Percentiles rank a stretch among this genome's conserved stretches.
These are phyloP conservation scores for Diplotaxis tenuifolia DNA, from an alignment of 345 rosid genomes.

Conservation along the genomic window DNA sequence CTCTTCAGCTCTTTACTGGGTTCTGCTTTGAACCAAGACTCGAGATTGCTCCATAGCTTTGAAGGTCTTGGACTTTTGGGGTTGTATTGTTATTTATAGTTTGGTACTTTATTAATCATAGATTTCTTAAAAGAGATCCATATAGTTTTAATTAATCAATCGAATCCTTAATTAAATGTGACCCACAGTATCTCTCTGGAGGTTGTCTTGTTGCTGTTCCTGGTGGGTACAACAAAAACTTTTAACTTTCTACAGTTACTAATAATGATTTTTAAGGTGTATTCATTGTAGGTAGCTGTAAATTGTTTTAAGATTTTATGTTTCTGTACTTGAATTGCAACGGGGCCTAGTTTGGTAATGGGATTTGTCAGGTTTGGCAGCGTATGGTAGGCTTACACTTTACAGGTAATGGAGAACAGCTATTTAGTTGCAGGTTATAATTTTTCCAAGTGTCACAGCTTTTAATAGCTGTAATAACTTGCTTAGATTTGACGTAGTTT, in stretches of 20 bases:
- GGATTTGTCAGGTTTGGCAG: slow-evolving; percentile 38
- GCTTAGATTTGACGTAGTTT: too few relatives aligned
- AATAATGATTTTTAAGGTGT: neutral
- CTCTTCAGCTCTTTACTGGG: slow-evolving; percentile 92
- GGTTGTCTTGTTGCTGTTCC: slow-evolving; percentile 39
- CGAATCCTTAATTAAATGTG: slow-evolving; percentile 10
- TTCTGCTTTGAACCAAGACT: slow-evolving; percentile 94
- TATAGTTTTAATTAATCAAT: neutral
- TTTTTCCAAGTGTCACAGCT: too few relatives aligned
- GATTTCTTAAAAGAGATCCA: neutral
- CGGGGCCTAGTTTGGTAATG: slow-evolving; percentile 30
- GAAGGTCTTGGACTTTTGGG: neutral
- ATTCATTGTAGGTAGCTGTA: slow-evolving; percentile 1
- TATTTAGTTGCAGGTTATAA: neutral
- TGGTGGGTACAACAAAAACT: neutral
- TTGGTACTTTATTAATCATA: slow-evolving; percentile 10
- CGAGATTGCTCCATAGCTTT: slow-evolving; percentile 56
- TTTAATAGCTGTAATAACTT: too few relatives aligned
- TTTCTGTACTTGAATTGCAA: slow-evolving; percentile 18
- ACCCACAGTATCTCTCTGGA: slow-evolving; percentile 34
- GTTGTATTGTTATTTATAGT: slow-evolving; percentile 13
- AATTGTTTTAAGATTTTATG: neutral
- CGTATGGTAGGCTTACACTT: slow-evolving; percentile 22
- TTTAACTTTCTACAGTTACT: neutral
- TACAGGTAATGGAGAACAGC: slow-evolving; percentile 32